Evolutionary conservation across 2,329 filamentous ascomycete species (phyloP).

Genomic region (Claviceps sp.): DNA sequence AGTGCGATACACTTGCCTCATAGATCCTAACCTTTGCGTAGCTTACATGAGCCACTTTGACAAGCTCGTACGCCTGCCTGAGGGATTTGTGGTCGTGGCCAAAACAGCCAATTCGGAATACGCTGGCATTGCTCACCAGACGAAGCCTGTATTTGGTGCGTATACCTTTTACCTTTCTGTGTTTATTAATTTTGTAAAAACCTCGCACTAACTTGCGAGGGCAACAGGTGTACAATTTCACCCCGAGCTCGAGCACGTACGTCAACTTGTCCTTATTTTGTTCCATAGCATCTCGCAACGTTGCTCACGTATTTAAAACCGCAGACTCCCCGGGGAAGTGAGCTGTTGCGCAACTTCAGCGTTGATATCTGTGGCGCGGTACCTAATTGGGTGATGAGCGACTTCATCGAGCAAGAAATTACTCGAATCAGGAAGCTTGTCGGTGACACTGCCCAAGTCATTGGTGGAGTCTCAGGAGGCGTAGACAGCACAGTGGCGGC

Average conservation of each 20-base stretch:
- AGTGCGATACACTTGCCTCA: background rate
- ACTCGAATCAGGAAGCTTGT: constrained; percentile 67
- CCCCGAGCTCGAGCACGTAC: constrained; percentile 50
- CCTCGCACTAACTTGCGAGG: constrained; percentile 3
- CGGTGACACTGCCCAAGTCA: constrained; percentile 68
- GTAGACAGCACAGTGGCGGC: constrained; percentile 85
- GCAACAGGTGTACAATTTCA: constrained; percentile 64
- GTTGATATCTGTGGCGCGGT: constrained; percentile 67
- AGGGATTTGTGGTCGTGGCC: constrained; percentile 60
- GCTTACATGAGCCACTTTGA: constrained; percentile 85
- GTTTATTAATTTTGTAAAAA: too few relatives aligned
- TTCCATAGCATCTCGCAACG: background rate
- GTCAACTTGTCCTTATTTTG: background rate
- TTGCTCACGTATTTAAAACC: background rate
- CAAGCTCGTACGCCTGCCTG: constrained; percentile 64
- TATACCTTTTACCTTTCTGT: background rate
- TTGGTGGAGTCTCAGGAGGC: constrained; percentile 52
- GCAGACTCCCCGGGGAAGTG: constrained; percentile 41
- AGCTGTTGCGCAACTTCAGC: constrained; percentile 71
- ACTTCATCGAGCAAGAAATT: constrained; percentile 74
- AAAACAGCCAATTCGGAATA: constrained; percentile 64
- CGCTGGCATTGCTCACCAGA: constrained; percentile 63
- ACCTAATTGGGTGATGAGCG: constrained; percentile 73
- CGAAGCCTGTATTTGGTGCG: constrained; percentile 45
- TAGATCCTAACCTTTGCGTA: constrained; percentile 4